Evolutionary conservation across 768 basidiomycete species (phyloP).

Genomic region (Russula sp.): DNA sequence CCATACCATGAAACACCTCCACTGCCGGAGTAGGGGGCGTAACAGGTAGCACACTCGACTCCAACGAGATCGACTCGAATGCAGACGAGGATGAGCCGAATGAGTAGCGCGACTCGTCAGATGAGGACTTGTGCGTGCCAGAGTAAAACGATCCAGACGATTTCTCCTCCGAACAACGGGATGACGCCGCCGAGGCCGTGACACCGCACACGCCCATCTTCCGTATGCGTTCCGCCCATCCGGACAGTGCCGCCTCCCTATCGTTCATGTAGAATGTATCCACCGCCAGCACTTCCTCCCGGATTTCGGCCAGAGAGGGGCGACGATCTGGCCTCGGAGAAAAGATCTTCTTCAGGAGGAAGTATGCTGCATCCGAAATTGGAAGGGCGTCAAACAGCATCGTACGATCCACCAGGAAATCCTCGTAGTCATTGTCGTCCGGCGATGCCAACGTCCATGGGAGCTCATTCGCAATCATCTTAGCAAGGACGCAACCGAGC

Average conservation of each 20-base stretch:
- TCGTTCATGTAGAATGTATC: slow-evolving; percentile 56
- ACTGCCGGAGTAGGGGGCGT: slow-evolving; percentile 8
- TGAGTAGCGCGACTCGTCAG: neutral
- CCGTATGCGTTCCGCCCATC: neutral
- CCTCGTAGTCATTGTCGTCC: neutral
- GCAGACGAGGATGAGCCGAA: neutral
- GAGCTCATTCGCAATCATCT: slow-evolving; percentile 3
- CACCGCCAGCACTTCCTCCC: slow-evolving; percentile 44
- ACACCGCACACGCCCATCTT: neutral
- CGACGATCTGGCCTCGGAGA: slow-evolving; percentile 51
- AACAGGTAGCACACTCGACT: neutral
- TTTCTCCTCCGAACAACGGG: neutral
- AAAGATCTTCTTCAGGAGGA: slow-evolving; percentile 51
- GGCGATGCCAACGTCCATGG: slow-evolving; percentile 4
- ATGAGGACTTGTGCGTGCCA: neutral
- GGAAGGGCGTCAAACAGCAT: neutral
- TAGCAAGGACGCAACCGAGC: slow-evolving; percentile 14
- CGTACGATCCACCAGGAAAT: neutral
- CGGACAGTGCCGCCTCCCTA: slow-evolving; percentile 27
- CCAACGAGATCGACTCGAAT: neutral
- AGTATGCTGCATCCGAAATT: slow-evolving; percentile 34
- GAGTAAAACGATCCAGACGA: neutral
- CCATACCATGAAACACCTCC: neutral
- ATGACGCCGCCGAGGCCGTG: neutral
- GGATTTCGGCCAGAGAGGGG: slow-evolving; percentile 54